Conservation (phyloP, 2,329 filamentous ascomycete genomes). For the Fusarium begoniae region DNA sequence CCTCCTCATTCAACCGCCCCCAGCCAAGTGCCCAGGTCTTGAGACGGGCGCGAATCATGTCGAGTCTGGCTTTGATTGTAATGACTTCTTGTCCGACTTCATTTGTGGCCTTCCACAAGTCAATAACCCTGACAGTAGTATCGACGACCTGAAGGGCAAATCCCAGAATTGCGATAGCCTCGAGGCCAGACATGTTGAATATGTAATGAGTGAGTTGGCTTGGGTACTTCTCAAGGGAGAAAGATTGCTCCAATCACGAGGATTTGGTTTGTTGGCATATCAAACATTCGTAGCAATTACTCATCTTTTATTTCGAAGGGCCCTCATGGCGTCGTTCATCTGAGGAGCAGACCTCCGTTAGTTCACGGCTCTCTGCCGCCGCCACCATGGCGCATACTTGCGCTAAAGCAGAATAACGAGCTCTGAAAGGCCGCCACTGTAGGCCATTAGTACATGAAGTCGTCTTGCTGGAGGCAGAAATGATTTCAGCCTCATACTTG, state of each 20-base stretch:
- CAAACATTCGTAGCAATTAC: not conserved
- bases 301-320: not conserved
- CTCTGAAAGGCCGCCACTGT: not conserved
- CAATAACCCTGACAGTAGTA: not conserved
- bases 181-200: not conserved
- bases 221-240: fast-evolving
- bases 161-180: not conserved
- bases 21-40: not conserved
- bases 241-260: fast-evolving
- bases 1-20: not conserved
- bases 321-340: not conserved
- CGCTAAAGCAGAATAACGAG: not conserved
- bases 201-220: not conserved
- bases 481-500: not conserved
- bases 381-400: not conserved
- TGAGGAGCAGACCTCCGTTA: not conserved
- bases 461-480: fast-evolving
- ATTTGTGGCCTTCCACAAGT: not conserved
- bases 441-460: not conserved
- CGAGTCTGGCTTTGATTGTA: not conserved
- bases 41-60: not conserved
- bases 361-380: not conserved
- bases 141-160: not conserved
- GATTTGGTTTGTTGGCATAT: too few relatives aligned
- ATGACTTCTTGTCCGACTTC: not conserved